A percentile compares a stretch with the other conserved stretches of the same genome.
phyloP scores from a whole-genome alignment of 1,139 yeast species.

The Scheffersomyces lignicola region DNA sequence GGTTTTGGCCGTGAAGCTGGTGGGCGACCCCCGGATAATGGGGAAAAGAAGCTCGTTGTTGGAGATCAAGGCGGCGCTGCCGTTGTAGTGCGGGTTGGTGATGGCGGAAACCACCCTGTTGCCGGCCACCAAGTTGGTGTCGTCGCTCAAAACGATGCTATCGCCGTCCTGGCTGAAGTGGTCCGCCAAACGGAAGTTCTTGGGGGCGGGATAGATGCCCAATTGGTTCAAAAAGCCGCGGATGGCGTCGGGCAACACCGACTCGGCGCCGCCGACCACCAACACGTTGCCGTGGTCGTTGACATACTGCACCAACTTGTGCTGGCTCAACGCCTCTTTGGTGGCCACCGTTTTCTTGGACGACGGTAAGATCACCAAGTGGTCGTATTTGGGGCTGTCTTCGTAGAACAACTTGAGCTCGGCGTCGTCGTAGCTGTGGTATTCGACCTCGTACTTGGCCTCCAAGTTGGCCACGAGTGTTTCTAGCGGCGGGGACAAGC shows the following conservation, averaged over 20 bases:
- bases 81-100: constrained; percentile 26
- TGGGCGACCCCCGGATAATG: constrained; percentile 63
- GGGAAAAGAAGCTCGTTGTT: constrained; percentile 69
- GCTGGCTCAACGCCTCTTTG: constrained; percentile 33
- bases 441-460: constrained; percentile 22
- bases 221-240: constrained; percentile 72
- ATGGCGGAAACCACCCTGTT: constrained; percentile 23
- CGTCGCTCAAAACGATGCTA: constrained; percentile 22
- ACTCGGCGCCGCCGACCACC: constrained; percentile 48
- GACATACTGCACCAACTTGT: constrained; percentile 48
- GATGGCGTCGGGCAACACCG: constrained; percentile 62
- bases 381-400: constrained; percentile 27
- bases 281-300: constrained; percentile 73
- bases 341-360: constrained; percentile 33
- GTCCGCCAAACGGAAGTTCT: constrained; percentile 64
- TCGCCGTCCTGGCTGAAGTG: constrained; percentile 52
- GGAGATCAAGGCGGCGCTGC: constrained; percentile 41
- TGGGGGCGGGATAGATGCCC: constrained; percentile 85
- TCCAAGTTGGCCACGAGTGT: constrained; percentile 23
- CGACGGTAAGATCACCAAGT: constrained; percentile 41
- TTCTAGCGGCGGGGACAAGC: constrained; percentile 19
- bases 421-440: constrained; percentile 27
- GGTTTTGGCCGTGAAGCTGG: constrained; percentile 58
- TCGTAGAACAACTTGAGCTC: constrained; percentile 26
- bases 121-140: constrained; percentile 23